Conservation (phyloP, 352 stramenopile genomes). For the Globisporangium nunn region DNA sequence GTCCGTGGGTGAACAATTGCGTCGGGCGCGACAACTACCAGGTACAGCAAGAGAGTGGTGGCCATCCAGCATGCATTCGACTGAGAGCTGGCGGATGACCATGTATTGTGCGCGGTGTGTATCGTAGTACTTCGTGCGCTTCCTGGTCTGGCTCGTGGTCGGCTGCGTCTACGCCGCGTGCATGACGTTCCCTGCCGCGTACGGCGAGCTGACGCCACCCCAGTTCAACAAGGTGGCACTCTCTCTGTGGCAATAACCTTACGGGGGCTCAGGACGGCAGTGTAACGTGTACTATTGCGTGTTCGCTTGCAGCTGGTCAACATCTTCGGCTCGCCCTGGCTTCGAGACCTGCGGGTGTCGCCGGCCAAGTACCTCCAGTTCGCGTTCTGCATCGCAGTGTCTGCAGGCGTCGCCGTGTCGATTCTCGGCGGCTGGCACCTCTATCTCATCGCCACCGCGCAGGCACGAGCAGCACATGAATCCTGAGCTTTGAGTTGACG, state of each 20-base stretch:
- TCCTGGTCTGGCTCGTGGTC: constrained; percentile 57
- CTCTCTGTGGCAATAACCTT: no score
- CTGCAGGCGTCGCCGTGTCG: constrained; percentile 49
- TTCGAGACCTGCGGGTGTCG: constrained; percentile 12
- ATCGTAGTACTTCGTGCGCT: constrained; percentile 68
- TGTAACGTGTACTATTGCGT: constrained; percentile 1
- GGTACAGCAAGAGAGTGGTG: constrained; percentile 13
- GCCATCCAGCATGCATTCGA: no score
- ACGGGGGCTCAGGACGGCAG: no score
- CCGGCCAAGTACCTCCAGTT: constrained; percentile 50
- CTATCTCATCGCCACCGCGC: constrained; percentile 69
- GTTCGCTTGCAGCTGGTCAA: constrained; percentile 22
- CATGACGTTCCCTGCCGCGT: constrained; percentile 50
- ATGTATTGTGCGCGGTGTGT: background rate
- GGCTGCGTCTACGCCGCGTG: constrained; percentile 52
- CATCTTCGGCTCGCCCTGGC: constrained; percentile 15
- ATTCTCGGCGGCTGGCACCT: constrained; percentile 63
- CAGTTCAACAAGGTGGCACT: constrained; percentile 52
- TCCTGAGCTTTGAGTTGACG: background rate
- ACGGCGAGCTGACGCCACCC: constrained; percentile 32
- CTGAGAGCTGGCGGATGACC: background rate
- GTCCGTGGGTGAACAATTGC: constrained; percentile 98
- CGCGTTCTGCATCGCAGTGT: constrained; percentile 56
- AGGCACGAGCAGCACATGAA: constrained; percentile 27
- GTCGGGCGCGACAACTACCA: constrained; percentile 95